These are phyloP conservation scores for Colletotrichum karsti DNA, from an alignment of 2,329 filamentous ascomycete species.

Conservation along the genomic window DNA sequence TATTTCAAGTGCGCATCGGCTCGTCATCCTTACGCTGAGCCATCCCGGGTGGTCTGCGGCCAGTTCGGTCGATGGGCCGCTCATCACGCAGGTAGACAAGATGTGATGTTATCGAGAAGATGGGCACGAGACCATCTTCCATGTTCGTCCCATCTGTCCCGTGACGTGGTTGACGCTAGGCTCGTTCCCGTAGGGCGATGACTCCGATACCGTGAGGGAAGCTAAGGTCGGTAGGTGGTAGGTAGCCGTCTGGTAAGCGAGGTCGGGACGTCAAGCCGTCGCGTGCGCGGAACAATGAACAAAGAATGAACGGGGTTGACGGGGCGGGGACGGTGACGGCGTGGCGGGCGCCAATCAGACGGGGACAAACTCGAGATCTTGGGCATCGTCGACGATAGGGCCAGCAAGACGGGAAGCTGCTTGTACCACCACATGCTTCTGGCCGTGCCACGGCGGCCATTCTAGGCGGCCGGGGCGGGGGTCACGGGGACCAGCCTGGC, in stretches of 20 bases:
- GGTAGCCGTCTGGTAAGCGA: no score
- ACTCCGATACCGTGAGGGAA: background rate
- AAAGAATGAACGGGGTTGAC: background rate
- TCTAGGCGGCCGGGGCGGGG: background rate
- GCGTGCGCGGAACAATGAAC: background rate
- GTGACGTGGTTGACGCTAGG: background rate
- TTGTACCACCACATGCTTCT: conserved; percentile 13
- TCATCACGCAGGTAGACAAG: no score
- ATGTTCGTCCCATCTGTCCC: background rate
- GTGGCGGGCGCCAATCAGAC: conserved; percentile 16
- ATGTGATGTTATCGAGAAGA: background rate
- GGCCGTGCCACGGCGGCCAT: background rate
- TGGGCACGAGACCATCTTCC: conserved; percentile 9
- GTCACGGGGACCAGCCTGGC: conserved; percentile 18
- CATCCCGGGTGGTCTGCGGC: no score
- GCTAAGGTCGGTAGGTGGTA: no score
- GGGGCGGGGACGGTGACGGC: background rate
- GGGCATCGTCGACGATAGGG: background rate
- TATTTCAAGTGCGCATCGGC: no score
- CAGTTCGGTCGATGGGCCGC: no score
- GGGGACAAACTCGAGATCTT: background rate
- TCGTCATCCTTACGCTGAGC: no score
- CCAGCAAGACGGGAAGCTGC: background rate
- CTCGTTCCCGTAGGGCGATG: background rate
- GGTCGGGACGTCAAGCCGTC: background rate